Conservation (phyloP, 768 basidiomycete genomes). For the Termitomyces sp. region DNA sequence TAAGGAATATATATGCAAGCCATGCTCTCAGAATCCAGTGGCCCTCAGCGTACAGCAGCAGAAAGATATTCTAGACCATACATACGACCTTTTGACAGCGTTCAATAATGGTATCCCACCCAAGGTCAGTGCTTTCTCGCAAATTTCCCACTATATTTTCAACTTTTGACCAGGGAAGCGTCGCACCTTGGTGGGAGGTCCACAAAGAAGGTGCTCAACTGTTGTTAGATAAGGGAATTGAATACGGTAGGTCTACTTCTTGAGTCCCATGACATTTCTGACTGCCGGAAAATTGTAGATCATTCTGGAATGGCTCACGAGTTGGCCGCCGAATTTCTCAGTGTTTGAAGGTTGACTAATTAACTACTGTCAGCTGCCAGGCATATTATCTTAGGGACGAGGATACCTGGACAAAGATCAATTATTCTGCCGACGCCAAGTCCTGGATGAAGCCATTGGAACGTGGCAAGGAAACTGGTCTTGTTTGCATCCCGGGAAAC, state of each 20-base stretch:
- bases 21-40: conserved; percentile 50
- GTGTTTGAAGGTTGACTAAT: conserved; percentile 1
- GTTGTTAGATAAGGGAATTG: conserved; percentile 68
- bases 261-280: neutral
- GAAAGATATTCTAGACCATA: conserved; percentile 66
- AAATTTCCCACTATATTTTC: neutral
- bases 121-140: conserved; percentile 27
- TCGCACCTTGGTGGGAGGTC: conserved; percentile 82
- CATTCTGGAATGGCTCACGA: conserved; percentile 18
- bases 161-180: conserved; percentile 40
- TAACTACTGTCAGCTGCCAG: conserved; percentile 39
- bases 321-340: conserved; percentile 8
- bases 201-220: conserved; percentile 64
- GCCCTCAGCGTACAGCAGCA: conserved; percentile 65
- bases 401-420: conserved; percentile 73
- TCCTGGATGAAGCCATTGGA: conserved; percentile 76
- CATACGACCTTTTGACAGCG: conserved; percentile 59
- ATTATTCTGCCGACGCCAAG: conserved; percentile 56
- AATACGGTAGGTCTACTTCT: conserved; percentile 51
- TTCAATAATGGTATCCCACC: conserved; percentile 63
- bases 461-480: conserved; percentile 61
- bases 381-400: conserved; percentile 68
- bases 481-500: conserved; percentile 62
- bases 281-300: neutral
- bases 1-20: neutral